Conservation (phyloP, 768 basidiomycete species). For the Kwoniella pini region DNA sequence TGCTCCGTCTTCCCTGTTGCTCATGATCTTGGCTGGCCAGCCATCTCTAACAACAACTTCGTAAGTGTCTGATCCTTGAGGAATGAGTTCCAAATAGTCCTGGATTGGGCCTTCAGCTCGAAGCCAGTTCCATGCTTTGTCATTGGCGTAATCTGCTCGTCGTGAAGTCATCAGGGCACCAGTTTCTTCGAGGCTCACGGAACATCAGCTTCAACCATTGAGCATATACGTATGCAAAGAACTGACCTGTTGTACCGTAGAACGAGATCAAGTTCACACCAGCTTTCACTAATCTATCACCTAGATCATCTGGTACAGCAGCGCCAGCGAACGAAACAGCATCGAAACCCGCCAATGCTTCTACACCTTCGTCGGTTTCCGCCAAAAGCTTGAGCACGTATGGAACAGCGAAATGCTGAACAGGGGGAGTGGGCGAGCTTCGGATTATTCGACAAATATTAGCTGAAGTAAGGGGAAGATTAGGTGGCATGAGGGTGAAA, state of each 20-base stretch:
- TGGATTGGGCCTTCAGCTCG: conserved; percentile 52
- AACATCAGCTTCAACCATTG: not conserved
- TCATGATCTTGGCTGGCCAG: conserved; percentile 60
- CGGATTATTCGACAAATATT: conserved; percentile 46
- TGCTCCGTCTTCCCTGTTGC: conserved; percentile 61
- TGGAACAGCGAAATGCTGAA: conserved; percentile 53
- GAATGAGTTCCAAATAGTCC: conserved; percentile 58
- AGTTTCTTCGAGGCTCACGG: conserved; percentile 28
- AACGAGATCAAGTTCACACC: conserved; percentile 61
- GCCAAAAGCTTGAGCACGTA: conserved; percentile 58
- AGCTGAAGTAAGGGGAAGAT: conserved; percentile 49
- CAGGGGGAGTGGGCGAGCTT: conserved; percentile 39
- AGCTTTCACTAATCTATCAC: conserved; percentile 59
- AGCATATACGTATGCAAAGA: not conserved
- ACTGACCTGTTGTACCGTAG: conserved; percentile 59
- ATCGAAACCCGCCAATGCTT: conserved; percentile 58
- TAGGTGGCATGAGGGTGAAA: conserved; percentile 50
- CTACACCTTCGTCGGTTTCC: conserved; percentile 59
- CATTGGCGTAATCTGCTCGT: conserved; percentile 58
- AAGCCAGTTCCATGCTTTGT: conserved; percentile 65
- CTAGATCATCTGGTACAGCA: conserved; percentile 62
- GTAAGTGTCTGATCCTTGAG: conserved; percentile 57
- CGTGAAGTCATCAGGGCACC: conserved; percentile 44
- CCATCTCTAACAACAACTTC: conserved; percentile 62
- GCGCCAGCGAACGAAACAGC: conserved; percentile 62